Base-by-base conservation (phyloP, 495 filamentous ascomycete genomes). In the Zalerion maritima region DNA sequence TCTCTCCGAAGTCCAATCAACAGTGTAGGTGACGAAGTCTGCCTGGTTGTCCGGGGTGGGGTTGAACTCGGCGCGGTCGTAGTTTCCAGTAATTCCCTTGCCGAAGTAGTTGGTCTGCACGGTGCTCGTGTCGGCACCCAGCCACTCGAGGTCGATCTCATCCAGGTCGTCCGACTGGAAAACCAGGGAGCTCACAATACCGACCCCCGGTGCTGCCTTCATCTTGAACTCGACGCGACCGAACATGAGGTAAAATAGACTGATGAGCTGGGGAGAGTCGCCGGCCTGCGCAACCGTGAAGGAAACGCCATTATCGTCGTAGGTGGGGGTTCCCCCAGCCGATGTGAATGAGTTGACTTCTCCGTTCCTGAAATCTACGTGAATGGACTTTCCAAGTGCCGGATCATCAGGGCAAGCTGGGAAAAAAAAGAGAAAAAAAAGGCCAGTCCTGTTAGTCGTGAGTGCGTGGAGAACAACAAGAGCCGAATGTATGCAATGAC, bases 21-120 rank as follows among this genome's bases (percentile, higher is more conserved):
- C 73, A n/a, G 72, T 79, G 54, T 94, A 97, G 33, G 75, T 94
- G 58, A 89, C 72, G 50, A 74, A 94, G 2, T 65, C 54, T 17
- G 52, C 63, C 38, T 83, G 73, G 39, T 69, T 74, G 28, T 63
- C 52, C 26, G 70, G 49, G 10, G 68, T 45, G 42, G 78, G 70
- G 42, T 71, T 69, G 50, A 76, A 85, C 21, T 74, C 64, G 11
- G 74, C 86, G 24, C 82, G 81, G 49, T 79, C 69, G 47, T 77
- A 86, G 6, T 67, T 63, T 8, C 54, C 57, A 1, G 76, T 80
- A 30, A 81, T 73, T 9, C 87, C 89, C 58, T 94, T 91, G 48
- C 81, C 78, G 47, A 87, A 97, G 60, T 85, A 97, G 58, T 97
- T 94, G 47, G 72, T 78, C 55, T 94, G 81, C 9, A 91, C 78